These are phyloP conservation scores for Neocucurbitaria cava DNA, from an alignment of 2,329 filamentous ascomycete genomes.

Conservation along the genomic window DNA sequence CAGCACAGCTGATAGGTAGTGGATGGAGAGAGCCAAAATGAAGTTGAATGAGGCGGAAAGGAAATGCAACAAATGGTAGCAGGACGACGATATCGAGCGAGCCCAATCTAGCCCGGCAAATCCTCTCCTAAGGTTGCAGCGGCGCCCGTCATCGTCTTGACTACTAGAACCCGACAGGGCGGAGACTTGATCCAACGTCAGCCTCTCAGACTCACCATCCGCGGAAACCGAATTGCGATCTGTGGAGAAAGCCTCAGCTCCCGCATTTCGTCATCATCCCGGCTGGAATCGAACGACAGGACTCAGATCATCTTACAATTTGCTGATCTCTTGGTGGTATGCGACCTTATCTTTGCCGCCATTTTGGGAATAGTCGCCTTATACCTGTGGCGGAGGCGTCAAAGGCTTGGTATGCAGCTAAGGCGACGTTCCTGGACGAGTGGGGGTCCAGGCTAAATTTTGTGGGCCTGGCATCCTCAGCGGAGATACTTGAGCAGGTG, in stretches of 20 bases:
- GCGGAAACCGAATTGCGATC: conserved; percentile 25
- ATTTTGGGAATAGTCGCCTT: conserved; percentile 30
- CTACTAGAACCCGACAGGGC: conserved; percentile 11
- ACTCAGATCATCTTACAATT: conserved; percentile 11
- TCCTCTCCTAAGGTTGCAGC: conserved; percentile 9
- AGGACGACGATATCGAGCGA: not conserved
- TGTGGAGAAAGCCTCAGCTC: conserved; percentile 28
- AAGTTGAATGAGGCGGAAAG: conserved; percentile 1
- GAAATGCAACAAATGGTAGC: not conserved
- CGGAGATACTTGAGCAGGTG: conserved; percentile 25
- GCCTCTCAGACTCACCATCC: conserved; percentile 13
- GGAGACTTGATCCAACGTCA: conserved; percentile 18
- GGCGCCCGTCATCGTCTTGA: conserved; percentile 15
- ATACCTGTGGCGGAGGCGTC: conserved; percentile 13
- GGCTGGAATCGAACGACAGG: conserved; percentile 4
- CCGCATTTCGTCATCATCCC: conserved; percentile 25
- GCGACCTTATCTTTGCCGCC: conserved; percentile 45
- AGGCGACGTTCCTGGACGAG: conserved; percentile 22
- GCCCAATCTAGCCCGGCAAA: not conserved
- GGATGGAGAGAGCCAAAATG: not conserved
- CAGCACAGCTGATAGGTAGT: not conserved
- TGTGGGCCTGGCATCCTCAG: conserved; percentile 6
- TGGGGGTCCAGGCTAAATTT: conserved; percentile 18
- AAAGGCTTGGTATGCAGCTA: conserved; percentile 10
- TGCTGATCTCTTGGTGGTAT: conserved; percentile 29